Percentiles rank a stretch among this genome's conserved stretches.
phyloP scores from a whole-genome alignment of 495 filamentous ascomycete species.

The Trichocladium antarcticum region DNA sequence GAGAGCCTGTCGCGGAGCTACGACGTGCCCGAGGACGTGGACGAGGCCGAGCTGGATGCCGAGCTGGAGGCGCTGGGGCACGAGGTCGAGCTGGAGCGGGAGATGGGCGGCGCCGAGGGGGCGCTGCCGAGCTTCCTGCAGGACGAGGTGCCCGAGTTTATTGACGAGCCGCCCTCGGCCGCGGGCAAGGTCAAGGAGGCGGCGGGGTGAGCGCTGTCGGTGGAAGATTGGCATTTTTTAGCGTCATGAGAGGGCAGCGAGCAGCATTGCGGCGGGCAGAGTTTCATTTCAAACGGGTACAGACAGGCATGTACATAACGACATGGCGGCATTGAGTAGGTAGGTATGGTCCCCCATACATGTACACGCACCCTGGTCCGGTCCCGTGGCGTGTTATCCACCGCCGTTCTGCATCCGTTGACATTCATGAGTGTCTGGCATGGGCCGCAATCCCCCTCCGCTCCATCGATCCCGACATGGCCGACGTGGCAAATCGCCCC shows the following conservation, averaged over 20 bases:
- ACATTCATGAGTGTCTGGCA: no score
- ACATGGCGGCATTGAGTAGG: no score
- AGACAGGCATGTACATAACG: no score
- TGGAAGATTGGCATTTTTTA: background rate
- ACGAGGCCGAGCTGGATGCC: constrained; percentile 94
- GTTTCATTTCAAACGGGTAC: no score
- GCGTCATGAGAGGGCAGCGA: no score
- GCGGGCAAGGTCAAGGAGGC: constrained; percentile 67
- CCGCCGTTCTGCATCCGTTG: no score
- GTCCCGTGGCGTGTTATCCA: background rate
- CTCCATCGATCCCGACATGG: no score
- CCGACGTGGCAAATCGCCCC: no score
- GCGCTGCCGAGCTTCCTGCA: constrained; percentile 76
- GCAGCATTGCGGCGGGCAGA: background rate
- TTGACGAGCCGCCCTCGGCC: constrained; percentile 65
- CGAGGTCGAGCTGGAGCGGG: constrained; percentile 65
- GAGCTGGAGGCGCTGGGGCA: constrained; percentile 90
- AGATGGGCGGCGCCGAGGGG: constrained; percentile 34
- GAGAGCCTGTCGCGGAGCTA: constrained; percentile 90
- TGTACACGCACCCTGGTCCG: background rate
- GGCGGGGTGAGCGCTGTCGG: constrained; percentile 40
- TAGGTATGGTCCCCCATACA: background rate
- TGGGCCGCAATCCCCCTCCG: no score
- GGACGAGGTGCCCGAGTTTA: constrained; percentile 74
- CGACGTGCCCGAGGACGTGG: constrained; percentile 93